Evolutionary conservation across 2,329 filamentous ascomycete species (phyloP).

Genomic region (Fusarium bactridioides): DNA sequence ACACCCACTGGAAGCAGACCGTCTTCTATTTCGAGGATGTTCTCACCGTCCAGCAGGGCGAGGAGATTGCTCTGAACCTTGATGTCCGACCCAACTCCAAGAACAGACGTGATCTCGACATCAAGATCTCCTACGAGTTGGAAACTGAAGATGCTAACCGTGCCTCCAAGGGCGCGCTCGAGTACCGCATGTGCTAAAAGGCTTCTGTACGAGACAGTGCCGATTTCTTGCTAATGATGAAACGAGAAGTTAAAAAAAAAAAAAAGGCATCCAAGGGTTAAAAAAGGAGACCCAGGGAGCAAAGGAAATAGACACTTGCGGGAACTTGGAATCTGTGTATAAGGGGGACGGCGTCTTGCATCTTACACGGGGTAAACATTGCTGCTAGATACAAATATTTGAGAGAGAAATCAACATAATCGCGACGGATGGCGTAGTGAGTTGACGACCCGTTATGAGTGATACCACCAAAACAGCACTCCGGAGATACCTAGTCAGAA

Average conservation of each 20-base stretch:
- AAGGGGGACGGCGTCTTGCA: constrained; percentile 41
- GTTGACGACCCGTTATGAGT: constrained; percentile 42
- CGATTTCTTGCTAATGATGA: constrained; percentile 39
- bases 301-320: constrained; percentile 28
- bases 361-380: constrained; percentile 31
- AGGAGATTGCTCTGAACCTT: constrained; percentile 77
- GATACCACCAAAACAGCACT: constrained; percentile 42
- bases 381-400: constrained; percentile 32
- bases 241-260: constrained; percentile 29
- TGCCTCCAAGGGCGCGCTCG: constrained; percentile 71
- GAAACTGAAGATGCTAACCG: constrained; percentile 78
- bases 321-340: constrained; percentile 31
- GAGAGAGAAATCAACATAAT: constrained; percentile 23
- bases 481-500: constrained; percentile 41
- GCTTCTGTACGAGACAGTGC: not conserved
- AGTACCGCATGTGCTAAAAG: constrained; percentile 79
- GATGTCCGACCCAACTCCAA: constrained; percentile 89
- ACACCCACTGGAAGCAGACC: constrained; percentile 99
- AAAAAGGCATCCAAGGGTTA: not conserved
- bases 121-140: constrained; percentile 83
- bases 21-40: constrained; percentile 97
- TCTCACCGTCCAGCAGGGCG: constrained; percentile 87
- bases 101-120: constrained; percentile 95
- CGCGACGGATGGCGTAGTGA: constrained; percentile 33
- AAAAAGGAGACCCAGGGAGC: not conserved